These are phyloP conservation scores for Zygotorulaspora danielsina DNA, from an alignment of 805 yeast genomes.

Conservation along the genomic window DNA sequence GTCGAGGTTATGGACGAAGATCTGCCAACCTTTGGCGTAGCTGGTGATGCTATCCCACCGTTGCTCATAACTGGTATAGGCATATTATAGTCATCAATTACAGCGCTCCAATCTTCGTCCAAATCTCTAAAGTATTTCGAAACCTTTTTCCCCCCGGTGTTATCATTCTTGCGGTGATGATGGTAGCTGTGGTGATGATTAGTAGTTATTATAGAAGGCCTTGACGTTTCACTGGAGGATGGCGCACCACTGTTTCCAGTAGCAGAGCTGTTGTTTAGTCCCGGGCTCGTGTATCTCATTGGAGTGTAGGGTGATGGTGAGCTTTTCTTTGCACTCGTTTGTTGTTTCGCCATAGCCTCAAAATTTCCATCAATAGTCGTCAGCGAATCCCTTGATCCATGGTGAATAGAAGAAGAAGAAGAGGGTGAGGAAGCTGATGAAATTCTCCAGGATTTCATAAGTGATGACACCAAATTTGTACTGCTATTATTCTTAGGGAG, in stretches of 20 bases:
- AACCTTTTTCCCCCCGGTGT: conserved; percentile 23
- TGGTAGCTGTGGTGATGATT: conserved; percentile 17
- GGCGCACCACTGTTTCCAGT: conserved; percentile 4
- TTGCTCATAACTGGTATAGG: conserved; percentile 32
- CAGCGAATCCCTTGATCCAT: conserved; percentile 3
- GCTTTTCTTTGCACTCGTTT: conserved; percentile 19
- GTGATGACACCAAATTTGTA: conserved; percentile 23
- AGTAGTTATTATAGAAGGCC: conserved; percentile 14
- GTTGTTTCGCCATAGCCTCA: conserved; percentile 31
- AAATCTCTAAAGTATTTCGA: conserved; percentile 54
- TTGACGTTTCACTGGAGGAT: conserved; percentile 17
- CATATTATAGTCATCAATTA: conserved; percentile 44
- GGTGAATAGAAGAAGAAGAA: conserved; percentile 9
- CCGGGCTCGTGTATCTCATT: conserved; percentile 24
- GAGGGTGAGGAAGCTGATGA: conserved; percentile 16
- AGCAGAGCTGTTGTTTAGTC: conserved; percentile 5
- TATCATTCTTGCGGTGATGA: conserved; percentile 6
- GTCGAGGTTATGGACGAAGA: conserved; percentile 28
- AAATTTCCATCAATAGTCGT: conserved; percentile 22
- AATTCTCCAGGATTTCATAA: conserved; percentile 33
- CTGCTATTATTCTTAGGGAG: conserved; percentile 9
- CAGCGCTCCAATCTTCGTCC: conserved; percentile 94
- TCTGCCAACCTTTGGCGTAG: conserved; percentile 20
- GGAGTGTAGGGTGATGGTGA: conserved; percentile 27
- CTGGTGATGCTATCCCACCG: conserved; percentile 29